phyloP scores from a whole-genome alignment of 2,329 filamentous ascomycete species.

The Trichoderma cornu-damae region DNA sequence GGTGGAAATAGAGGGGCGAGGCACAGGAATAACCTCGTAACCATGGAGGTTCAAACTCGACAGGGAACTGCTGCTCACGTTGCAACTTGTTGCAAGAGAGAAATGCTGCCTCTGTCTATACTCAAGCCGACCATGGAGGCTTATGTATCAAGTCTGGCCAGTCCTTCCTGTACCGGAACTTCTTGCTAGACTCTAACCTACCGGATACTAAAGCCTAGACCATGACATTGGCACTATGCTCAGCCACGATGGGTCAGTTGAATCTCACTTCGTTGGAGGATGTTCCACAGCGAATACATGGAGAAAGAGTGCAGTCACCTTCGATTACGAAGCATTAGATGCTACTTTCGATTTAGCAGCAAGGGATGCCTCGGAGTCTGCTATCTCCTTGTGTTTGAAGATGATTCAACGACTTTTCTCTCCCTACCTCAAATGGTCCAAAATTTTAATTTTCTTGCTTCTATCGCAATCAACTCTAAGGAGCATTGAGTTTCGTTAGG shows the following conservation, averaged over 20 bases:
- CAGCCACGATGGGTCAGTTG: conserved; percentile 16
- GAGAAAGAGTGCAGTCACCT: conserved; percentile 9
- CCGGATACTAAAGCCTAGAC: background rate
- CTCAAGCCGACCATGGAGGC: conserved; percentile 6
- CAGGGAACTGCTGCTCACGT: background rate
- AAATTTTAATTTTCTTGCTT: conserved; percentile 6
- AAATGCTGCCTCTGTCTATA: background rate
- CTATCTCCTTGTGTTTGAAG: background rate
- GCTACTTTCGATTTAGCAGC: conserved; percentile 15
- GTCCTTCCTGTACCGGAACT: background rate
- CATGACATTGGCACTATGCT: conserved; percentile 10
- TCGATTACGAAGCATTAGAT: conserved; percentile 18
- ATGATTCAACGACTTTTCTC: conserved; percentile 14
- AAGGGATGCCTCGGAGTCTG: conserved; percentile 11
- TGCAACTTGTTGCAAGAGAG: background rate
- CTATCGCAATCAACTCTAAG: conserved; percentile 7
- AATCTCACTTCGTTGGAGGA: background rate
- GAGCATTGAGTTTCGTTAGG: conserved; percentile 12
- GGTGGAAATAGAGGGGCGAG: conserved; percentile 13
- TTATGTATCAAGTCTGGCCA: conserved; percentile 18
- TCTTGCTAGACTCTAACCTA: background rate
- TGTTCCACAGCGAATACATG: conserved; percentile 12
- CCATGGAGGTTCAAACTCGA: background rate
- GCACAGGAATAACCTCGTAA: background rate
- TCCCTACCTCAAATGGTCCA: conserved; percentile 11